phyloP scores from a whole-genome alignment of 768 basidiomycete species.

The Gymnopilus junonius region DNA sequence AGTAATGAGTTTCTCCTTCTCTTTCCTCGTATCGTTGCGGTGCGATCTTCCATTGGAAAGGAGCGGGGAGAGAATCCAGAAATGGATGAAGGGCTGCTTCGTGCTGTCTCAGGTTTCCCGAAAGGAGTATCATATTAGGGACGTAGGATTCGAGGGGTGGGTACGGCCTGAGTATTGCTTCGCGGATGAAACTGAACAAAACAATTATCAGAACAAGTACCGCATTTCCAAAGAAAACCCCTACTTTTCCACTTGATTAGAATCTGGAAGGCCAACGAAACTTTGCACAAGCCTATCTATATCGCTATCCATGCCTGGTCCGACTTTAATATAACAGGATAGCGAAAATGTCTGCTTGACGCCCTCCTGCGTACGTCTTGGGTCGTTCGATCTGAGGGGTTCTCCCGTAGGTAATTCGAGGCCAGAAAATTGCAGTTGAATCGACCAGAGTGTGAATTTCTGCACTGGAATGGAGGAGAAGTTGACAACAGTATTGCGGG shows the following conservation, averaged over 20 bases:
- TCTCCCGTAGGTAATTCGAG: background rate
- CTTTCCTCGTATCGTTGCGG: constrained; percentile 7
- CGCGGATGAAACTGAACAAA: constrained; percentile 17
- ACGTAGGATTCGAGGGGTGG: constrained; percentile 13
- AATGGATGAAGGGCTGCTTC: constrained; percentile 16
- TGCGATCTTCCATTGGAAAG: constrained; percentile 16
- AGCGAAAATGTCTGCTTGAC: background rate
- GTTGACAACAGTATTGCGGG: background rate
- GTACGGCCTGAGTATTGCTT: constrained; percentile 15
- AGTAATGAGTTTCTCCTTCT: constrained; percentile 3
- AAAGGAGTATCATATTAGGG: constrained; percentile 13
- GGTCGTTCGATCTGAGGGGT: too few relatives aligned
- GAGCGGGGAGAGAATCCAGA: constrained; percentile 16
- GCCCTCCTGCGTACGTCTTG: background rate
- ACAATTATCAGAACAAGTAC: background rate
- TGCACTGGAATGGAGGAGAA: background rate
- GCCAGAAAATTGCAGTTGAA: background rate
- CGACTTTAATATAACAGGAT: background rate
- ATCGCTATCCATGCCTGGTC: background rate
- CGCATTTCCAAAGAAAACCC: background rate
- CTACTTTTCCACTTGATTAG: constrained; percentile 7
- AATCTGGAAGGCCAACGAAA: background rate
- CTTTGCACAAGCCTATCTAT: background rate
- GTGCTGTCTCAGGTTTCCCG: constrained; percentile 16
- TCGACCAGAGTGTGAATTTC: background rate